Evolutionary conservation across 2,329 filamentous ascomycete species (phyloP).

Genomic region (Bipolaris zeicola): DNA sequence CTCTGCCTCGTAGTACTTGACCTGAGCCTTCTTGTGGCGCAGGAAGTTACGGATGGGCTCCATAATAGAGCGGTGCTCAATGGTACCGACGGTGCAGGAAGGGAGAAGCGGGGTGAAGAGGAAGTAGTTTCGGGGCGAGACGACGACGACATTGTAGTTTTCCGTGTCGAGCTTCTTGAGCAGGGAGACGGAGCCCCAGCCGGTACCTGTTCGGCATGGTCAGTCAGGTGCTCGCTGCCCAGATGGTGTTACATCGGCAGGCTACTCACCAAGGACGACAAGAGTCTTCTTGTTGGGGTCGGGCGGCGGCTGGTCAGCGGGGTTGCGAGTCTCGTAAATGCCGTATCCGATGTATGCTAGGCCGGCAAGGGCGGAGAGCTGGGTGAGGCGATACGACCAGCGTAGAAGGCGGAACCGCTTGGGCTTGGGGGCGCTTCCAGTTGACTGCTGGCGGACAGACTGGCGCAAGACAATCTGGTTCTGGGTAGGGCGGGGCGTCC

Average conservation of each 20-base stretch:
- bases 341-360: slow-evolving; percentile 76
- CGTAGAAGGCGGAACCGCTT: slow-evolving; percentile 68
- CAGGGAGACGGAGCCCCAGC: slow-evolving; percentile 94
- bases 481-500: slow-evolving; percentile 42
- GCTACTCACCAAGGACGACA: slow-evolving; percentile 80
- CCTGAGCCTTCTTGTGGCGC: slow-evolving; percentile 88
- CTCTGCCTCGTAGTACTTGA: slow-evolving; percentile 98
- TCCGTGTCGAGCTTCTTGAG: slow-evolving; percentile 98
- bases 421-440: slow-evolving; percentile 37
- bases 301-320: slow-evolving; percentile 75
- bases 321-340: slow-evolving; percentile 83
- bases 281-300: slow-evolving; percentile 96
- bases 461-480: slow-evolving; percentile 46
- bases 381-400: slow-evolving; percentile 83
- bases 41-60: slow-evolving; percentile 96
- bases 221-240: slow-evolving; percentile 9
- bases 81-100: slow-evolving; percentile 94
- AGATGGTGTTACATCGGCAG: not conserved
- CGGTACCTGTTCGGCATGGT: slow-evolving; percentile 69
- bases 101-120: slow-evolving; percentile 97
- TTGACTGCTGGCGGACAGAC: slow-evolving; percentile 43
- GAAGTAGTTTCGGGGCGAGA: slow-evolving; percentile 99
- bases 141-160: slow-evolving; percentile 98
- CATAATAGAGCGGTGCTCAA: slow-evolving; percentile 99
- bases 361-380: slow-evolving; percentile 73